These are phyloP conservation scores for Epichloe gansuensis DNA, from an alignment of 2,329 filamentous ascomycete species.

Conservation along the genomic window DNA sequence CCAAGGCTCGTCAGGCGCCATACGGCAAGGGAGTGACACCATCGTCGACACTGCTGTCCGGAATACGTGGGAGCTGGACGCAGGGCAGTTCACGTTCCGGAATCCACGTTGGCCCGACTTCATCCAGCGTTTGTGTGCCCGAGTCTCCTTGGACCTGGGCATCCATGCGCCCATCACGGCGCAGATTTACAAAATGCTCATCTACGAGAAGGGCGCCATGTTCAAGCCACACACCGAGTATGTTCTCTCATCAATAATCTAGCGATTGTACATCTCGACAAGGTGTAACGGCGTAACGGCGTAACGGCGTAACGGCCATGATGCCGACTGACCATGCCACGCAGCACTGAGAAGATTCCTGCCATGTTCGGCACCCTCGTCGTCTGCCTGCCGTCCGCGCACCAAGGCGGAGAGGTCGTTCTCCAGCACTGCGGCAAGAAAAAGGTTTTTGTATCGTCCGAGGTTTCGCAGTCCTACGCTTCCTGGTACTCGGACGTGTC, in stretches of 20 bases:
- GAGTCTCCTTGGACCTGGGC: conserved; percentile 19
- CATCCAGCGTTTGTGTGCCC: conserved; percentile 13
- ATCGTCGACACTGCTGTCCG: conserved; percentile 27
- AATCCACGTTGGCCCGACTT: conserved; percentile 21
- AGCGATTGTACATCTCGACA: too few species aligned
- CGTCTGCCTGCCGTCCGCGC: conserved; percentile 33
- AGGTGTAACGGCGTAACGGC: not conserved
- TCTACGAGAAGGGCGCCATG: conserved; percentile 38
- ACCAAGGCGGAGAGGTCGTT: conserved; percentile 34
- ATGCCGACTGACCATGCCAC: not conserved
- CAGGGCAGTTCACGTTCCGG: conserved; percentile 24
- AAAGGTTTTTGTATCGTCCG: conserved; percentile 20
- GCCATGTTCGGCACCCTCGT: conserved; percentile 39
- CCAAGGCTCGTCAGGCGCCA: conserved; percentile 5
- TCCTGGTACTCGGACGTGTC: conserved; percentile 39
- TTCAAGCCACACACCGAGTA: conserved; percentile 34
- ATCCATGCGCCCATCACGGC: conserved; percentile 19
- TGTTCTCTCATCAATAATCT: not conserved
- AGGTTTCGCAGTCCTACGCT: conserved; percentile 10
- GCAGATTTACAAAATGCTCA: conserved; percentile 33
- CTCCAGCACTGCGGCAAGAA: conserved; percentile 24
- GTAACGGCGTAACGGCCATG: not conserved
- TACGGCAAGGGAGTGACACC: conserved; percentile 24
- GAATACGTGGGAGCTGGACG: conserved; percentile 32
- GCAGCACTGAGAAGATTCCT: conserved; percentile 30